Conservation (phyloP, 1,284 basidiomycete species). For the Heterobasidion irregulare region DNA sequence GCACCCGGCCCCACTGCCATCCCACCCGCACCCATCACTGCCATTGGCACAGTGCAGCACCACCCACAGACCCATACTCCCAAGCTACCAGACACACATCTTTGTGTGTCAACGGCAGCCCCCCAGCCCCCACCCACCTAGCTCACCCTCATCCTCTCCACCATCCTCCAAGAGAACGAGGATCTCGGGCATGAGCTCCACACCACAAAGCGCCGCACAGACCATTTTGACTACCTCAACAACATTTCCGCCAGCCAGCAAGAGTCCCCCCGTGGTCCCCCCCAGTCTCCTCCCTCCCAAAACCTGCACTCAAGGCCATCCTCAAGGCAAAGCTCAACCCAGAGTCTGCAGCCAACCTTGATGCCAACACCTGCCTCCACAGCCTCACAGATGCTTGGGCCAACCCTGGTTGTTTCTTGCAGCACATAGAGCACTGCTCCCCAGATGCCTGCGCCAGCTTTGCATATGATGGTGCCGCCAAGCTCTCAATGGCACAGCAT, state of each 20-base stretch:
- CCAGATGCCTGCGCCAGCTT: conserved; percentile 45
- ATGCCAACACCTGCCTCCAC: conserved; percentile 42
- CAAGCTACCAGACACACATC: no score
- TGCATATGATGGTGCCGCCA: conserved; percentile 32
- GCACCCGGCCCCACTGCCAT: no score
- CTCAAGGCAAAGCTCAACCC: conserved; percentile 38
- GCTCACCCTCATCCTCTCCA: background rate
- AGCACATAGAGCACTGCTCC: conserved; percentile 32
- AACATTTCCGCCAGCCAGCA: no score
- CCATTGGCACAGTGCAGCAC: no score
- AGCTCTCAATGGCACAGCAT: conserved; percentile 20
- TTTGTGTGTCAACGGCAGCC: no score
- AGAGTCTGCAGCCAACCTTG: conserved; percentile 43
- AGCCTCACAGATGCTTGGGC: conserved; percentile 43
- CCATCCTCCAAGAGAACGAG: background rate
- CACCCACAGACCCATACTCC: no score
- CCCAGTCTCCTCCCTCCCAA: conserved; percentile 12
- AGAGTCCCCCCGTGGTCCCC: background rate
- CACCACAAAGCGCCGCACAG: no score
- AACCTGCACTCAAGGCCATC: conserved; percentile 26
- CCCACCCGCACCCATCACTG: no score
- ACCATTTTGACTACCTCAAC: no score
- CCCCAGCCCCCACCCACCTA: background rate
- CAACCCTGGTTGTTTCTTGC: conserved; percentile 43
- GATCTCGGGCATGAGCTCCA: background rate